Base-by-base conservation (phyloP, 192 early-diverging fungal species). In the Coemansia sp. region DNA sequence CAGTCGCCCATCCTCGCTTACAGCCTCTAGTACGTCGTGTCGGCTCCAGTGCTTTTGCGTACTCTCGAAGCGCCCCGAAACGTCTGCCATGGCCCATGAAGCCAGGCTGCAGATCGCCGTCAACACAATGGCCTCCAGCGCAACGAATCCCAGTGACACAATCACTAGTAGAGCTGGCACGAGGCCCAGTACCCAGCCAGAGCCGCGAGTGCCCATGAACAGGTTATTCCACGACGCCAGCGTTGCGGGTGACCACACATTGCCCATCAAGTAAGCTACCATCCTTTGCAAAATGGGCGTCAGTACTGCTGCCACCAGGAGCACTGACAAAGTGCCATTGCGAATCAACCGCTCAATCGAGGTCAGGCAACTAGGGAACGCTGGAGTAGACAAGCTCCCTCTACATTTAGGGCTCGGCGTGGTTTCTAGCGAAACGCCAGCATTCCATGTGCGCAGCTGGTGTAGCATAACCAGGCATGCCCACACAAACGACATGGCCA, bases 401-500 rank as follows among this genome's bases (percentile, higher is more conserved):
- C 36, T 50, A 43, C 58, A 57, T 24, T 24, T 6, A 5, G 34
- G 38, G 41, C 29, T 58, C 18, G 29, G 55, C 2, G 6, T 34
- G 39, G 39, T 3, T 16, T 53, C 50, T 6, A 43, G 15, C 27
- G 50, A 38, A 58, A 29, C 62, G 13, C 64, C 39, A 62, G 61
- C 38, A 38, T 76, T 75, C 81, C 81, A 84, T 41, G 58, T 22
- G 11, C 68, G 70, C 57, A 85, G 52, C 70, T 85, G 83, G 38
- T 78, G 66, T n/a, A 75, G 65, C 27, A 91, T 38, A 5, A 88
- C 74, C 64, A 92, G 57, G 5, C 89, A 72, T 0, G 89, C 86
- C 63, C 89, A 89, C 8, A 91, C 79, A 68, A 89, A 91, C 18
- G 90, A 84, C 67, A 92, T 84, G 3, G 88, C 88, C n/a, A 89